phyloP scores from a whole-genome alignment of 2,329 filamentous ascomycete species.

The Claviceps fusiformis region DNA sequence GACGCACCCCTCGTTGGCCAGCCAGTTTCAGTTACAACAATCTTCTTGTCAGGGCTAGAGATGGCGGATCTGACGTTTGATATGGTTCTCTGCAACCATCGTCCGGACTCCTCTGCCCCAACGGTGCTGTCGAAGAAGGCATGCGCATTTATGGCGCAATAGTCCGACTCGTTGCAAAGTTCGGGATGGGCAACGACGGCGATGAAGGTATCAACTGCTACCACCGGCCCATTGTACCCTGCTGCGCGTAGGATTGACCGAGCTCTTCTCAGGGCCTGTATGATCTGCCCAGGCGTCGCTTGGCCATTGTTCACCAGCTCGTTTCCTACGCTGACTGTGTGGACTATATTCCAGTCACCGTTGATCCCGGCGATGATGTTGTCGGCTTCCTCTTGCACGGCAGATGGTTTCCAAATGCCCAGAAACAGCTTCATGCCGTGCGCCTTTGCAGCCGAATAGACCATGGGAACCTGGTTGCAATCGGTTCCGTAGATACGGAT shows the following conservation, averaged over 20 bases:
- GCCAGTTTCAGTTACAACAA: slow-evolving; percentile 74
- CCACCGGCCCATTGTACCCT: slow-evolving; percentile 61
- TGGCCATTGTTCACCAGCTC: slow-evolving; percentile 58
- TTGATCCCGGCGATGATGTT: slow-evolving; percentile 45
- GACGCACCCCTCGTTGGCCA: slow-evolving; percentile 60
- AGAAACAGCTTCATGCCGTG: slow-evolving; percentile 58
- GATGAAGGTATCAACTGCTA: slow-evolving; percentile 67
- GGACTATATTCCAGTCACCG: slow-evolving; percentile 53
- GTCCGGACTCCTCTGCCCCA: slow-evolving; percentile 46
- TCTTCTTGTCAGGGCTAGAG: slow-evolving; percentile 46
- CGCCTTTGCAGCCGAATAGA: slow-evolving; percentile 48
- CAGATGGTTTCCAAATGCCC: slow-evolving; percentile 54
- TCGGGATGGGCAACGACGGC: slow-evolving; percentile 51
- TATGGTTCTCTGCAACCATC: slow-evolving; percentile 49
- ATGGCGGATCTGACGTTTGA: slow-evolving; percentile 27
- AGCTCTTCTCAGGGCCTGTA: slow-evolving; percentile 42
- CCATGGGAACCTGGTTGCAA: slow-evolving; percentile 56
- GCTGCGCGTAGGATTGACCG: slow-evolving; percentile 42
- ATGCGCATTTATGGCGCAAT: slow-evolving; percentile 70
- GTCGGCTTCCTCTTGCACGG: slow-evolving; percentile 42
- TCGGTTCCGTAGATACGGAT: slow-evolving; percentile 71
- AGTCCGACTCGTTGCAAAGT: slow-evolving; percentile 62
- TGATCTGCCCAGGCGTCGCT: slow-evolving; percentile 38
- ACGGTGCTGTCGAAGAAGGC: slow-evolving; percentile 65
- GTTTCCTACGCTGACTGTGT: slow-evolving; percentile 67